Conservation (phyloP, 768 basidiomycete species). For the Sporobolomyces roseus region DNA sequence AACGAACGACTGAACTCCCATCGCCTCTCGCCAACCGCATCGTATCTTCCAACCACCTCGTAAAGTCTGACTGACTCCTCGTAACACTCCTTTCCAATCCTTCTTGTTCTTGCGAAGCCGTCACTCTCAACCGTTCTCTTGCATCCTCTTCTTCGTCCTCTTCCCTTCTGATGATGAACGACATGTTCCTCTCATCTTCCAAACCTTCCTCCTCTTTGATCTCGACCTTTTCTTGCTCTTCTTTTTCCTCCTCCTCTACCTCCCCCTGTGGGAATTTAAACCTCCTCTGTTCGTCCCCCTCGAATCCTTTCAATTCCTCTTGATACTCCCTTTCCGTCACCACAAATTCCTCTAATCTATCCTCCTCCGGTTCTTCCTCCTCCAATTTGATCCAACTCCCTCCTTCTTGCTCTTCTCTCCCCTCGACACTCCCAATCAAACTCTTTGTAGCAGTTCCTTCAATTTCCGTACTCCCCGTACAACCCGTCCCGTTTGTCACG, state of each 20-base stretch:
- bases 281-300: too few relatives aligned
- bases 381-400: neutral
- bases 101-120: slow-evolving; percentile 20
- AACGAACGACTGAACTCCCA: slow-evolving; percentile 16
- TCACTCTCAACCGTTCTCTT: too few relatives aligned
- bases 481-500: slow-evolving; percentile 18
- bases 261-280: neutral
- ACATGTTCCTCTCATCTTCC: too few relatives aligned
- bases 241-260: slow-evolving; percentile 8
- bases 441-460: slow-evolving; percentile 18
- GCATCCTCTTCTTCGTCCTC: too few relatives aligned
- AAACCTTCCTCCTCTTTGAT: slow-evolving; percentile 13
- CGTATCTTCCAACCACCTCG: slow-evolving; percentile 26
- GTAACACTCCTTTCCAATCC: slow-evolving; percentile 11
- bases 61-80: slow-evolving; percentile 29
- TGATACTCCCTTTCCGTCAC: too few relatives aligned
- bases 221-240: too few relatives aligned
- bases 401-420: neutral
- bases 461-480: slow-evolving; percentile 29
- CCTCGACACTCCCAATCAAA: slow-evolving; percentile 5
- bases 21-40: slow-evolving; percentile 4
- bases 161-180: too few relatives aligned
- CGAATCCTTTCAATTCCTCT: too few relatives aligned
- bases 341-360: too few relatives aligned
- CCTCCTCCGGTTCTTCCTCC: neutral